Evolutionary conservation across 192 early-diverging fungal species (phyloP), one percentile per base, ranked within the genome.

Genomic region (Coemansia erecta): DNA sequence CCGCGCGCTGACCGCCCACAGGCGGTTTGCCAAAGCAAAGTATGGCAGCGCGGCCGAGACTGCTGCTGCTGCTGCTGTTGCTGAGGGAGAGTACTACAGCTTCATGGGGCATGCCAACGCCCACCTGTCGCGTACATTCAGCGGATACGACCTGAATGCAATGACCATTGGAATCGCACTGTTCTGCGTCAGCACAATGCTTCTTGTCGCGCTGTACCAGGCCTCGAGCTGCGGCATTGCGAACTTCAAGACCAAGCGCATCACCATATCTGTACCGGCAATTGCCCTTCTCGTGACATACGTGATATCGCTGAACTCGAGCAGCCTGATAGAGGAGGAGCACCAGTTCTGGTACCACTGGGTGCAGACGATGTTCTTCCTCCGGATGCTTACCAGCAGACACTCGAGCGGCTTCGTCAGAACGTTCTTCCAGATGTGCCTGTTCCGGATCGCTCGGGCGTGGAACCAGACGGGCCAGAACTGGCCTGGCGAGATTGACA

Each of bases 241-340:
- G 11, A 47, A 52, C 23, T 13, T 31, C 14, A 68, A 65, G 19
- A 31, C 60, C 24, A 39, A 43, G 22, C 39, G 31, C 9, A 31
- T 64, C 44, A 37, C 48, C 3, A 56, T 77, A 45, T 45, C 56
- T 1, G 6, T 47, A 35, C 64, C 74, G 19, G 58, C 73, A 7
- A 50, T 57, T 0, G 40, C 76, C 26, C 65, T 83, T 33, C 45
- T 81, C 40, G 33, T 61, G 8, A 77, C 77, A 8, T 88, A 88
- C 42, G 48, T 82, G 31, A 13, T 83, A n/a, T 81, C 84, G 0
- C 49, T 86, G 42, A 81, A 80, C 66, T 81, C 88, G 8, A 89
- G 85, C 31, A 89, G 88, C 43, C 82, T 85, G 67, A 82, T 91
- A 4, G 89, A 91, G 64, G 87, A 91, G 48, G 89, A 91, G 62